phyloP scores from a whole-genome alignment of 2,329 filamentous ascomycete species.

The Trichophyton mentagrophytes region DNA sequence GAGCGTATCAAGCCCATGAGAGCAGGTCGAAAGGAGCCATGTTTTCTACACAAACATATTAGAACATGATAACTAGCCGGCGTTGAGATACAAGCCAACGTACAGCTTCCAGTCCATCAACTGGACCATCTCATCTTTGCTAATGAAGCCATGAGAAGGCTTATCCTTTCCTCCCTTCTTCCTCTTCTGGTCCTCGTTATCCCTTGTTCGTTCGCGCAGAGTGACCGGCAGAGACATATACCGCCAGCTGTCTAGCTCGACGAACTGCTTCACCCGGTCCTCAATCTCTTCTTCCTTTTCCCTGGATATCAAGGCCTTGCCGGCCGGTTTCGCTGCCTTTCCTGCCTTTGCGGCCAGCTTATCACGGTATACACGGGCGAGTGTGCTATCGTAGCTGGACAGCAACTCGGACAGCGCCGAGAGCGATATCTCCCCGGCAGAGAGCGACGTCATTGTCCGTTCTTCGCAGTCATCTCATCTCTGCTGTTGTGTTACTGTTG shows the following conservation, averaged over 20 bases:
- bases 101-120: constrained; percentile 36
- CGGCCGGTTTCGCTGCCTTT: not conserved
- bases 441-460: constrained; percentile 1
- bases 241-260: constrained; percentile 27
- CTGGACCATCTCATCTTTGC: constrained; percentile 25
- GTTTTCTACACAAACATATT: constrained; percentile 21
- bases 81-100: constrained; percentile 8
- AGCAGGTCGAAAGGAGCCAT: constrained; percentile 29
- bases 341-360: constrained; percentile 14
- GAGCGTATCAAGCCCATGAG: constrained; percentile 30
- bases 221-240: constrained; percentile 23
- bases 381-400: constrained; percentile 14
- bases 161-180: constrained; percentile 10
- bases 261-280: constrained; percentile 18
- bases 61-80: not conserved
- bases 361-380: constrained; percentile 14
- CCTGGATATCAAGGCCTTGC: not conserved
- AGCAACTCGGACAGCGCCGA: constrained; percentile 9
- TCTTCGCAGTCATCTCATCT: no score
- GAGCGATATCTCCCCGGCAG: constrained; percentile 8
- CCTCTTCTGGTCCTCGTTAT: not conserved
- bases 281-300: constrained; percentile 4
- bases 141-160: constrained; percentile 14
- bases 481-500: no score
- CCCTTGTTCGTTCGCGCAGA: constrained; percentile 12